Percentiles rank a stretch among this genome's conserved stretches.
These are phyloP conservation scores for Acanthamoeba polyphaga DNA, from an alignment of 208 protist species.

Conservation along the genomic window DNA sequence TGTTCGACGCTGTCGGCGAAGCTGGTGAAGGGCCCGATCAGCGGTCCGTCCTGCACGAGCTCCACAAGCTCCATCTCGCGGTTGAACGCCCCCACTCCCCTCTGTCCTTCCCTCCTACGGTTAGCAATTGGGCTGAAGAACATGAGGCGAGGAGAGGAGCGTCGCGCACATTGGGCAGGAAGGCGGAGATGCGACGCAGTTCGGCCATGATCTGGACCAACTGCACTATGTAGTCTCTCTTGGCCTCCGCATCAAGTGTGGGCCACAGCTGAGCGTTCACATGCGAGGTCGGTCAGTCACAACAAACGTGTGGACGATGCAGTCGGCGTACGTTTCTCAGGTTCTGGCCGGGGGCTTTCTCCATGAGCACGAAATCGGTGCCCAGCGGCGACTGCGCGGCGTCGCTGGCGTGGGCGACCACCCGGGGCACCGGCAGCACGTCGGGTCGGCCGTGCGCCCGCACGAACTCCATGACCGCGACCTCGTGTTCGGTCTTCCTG, in stretches of 20 bases:
- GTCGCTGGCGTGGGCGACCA: not conserved
- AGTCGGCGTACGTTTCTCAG: not conserved
- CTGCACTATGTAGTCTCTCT: not conserved
- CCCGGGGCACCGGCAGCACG: not conserved
- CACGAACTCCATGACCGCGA: not conserved
- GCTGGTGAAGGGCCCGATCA: not conserved
- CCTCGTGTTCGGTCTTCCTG: not conserved
- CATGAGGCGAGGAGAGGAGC: too few species aligned
- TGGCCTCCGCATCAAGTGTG: not conserved
- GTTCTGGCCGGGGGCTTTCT: not conserved
- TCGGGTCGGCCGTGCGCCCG: not conserved
- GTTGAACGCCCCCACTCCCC: not conserved
- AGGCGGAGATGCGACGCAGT: not conserved
- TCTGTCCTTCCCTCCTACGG: not conserved
- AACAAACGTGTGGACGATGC: not conserved
- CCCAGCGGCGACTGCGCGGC: not conserved
- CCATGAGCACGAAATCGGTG: not conserved
- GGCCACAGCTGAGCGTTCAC: not conserved
- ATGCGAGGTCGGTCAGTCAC: not conserved
- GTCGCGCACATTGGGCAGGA: not conserved
- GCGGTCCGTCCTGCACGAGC: not conserved
- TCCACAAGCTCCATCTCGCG: not conserved
- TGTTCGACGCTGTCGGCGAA: conserved; percentile 5
- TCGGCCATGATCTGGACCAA: conserved; percentile 3
- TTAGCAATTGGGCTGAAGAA: too few species aligned